A percentile compares a stretch with the other conserved stretches of the same genome.
phyloP scores from a whole-genome alignment of 441 rosid genomes.

The Macaranga tanarius region DNA sequence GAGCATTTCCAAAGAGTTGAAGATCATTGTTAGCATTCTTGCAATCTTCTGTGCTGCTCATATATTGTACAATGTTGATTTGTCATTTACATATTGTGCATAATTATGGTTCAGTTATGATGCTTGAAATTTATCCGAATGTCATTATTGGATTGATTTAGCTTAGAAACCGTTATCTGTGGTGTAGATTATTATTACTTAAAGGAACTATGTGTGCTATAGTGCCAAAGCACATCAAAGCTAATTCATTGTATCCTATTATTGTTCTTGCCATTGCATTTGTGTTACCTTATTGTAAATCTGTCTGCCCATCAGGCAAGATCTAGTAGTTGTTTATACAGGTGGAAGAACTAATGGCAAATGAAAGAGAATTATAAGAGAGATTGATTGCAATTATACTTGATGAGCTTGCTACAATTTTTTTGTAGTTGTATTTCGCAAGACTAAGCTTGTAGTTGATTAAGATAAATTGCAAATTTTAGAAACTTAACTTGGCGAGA shows the following conservation, averaged over 20 bases:
- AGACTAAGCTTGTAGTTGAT: neutral
- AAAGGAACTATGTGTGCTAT: neutral
- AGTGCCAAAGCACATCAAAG: neutral
- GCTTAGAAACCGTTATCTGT: neutral
- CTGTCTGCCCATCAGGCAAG: neutral
- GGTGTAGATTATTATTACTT: neutral
- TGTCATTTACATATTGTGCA: neutral
- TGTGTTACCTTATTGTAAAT: neutral
- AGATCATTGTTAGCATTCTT: constrained; percentile 54
- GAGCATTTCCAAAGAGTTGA: constrained; percentile 76
- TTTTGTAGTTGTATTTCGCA: neutral
- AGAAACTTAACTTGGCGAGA: neutral
- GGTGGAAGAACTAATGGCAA: constrained; percentile 81
- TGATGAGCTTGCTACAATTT: neutral
- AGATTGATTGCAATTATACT: constrained; percentile 68
- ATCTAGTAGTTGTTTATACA: constrained; percentile 21
- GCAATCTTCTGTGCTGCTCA: constrained; percentile 75
- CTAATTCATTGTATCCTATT: neutral
- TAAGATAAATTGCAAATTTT: constrained; percentile 1
- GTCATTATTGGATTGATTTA: neutral
- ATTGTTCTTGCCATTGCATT: neutral
- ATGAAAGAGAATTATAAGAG: constrained; percentile 89
- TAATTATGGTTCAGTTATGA: neutral
- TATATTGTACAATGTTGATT: constrained; percentile 66
- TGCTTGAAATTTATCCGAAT: neutral